phyloP scores from a whole-genome alignment of 768 basidiomycete genomes.

The Calvatia gigantea region DNA sequence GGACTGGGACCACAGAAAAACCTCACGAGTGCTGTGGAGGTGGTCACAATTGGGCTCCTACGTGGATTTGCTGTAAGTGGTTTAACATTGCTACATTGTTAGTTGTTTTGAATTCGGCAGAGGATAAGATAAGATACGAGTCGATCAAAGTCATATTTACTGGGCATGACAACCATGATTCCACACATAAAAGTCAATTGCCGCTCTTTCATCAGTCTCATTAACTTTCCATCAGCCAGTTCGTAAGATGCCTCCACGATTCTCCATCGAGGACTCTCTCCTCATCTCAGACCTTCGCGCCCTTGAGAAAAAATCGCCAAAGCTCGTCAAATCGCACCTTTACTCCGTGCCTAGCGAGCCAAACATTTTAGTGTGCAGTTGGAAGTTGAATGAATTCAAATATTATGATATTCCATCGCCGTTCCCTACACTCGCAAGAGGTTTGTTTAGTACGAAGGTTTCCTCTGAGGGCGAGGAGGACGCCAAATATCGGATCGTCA shows the following conservation, averaged over 20 bases:
- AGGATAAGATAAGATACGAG: background rate
- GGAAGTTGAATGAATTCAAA: constrained; percentile 98
- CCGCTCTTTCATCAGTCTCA: background rate
- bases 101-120: too few relatives aligned
- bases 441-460: constrained; percentile 71
- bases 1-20: too few relatives aligned
- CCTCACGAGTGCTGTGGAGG: too few relatives aligned
- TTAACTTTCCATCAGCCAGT: background rate
- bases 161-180: background rate
- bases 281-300: constrained; percentile 53
- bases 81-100: too few relatives aligned
- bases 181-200: background rate
- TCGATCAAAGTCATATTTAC: background rate
- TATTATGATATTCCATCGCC: constrained; percentile 88
- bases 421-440: constrained; percentile 93
- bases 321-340: constrained; percentile 58
- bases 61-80: too few relatives aligned
- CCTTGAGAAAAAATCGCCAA: constrained; percentile 53
- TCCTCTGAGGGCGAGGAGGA: constrained; percentile 14
- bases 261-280: constrained; percentile 43
- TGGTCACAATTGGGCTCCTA: too few relatives aligned
- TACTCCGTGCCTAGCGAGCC: constrained; percentile 60
- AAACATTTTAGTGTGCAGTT: constrained; percentile 61
- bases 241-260: constrained; percentile 16
- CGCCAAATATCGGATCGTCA: constrained; percentile 60